Conservation (phyloP, 2,329 filamentous ascomycete species). For the Ceratocystis ficicola region DNA sequence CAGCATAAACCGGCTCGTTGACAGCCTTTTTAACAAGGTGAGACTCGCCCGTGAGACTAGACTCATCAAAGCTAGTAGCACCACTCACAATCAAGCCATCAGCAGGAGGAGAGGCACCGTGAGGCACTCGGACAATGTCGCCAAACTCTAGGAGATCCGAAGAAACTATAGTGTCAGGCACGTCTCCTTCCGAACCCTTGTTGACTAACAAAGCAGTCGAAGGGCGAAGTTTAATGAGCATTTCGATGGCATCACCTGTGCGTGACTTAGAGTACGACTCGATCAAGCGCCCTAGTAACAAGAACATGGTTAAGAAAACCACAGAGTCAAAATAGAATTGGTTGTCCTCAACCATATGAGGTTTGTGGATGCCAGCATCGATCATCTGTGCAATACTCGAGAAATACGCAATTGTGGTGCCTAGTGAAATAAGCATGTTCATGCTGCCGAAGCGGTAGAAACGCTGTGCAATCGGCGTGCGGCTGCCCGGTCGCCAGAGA, state of each 20-base stretch:
- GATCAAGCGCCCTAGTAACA: conserved; percentile 60
- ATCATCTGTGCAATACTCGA: conserved; percentile 70
- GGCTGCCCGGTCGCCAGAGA: conserved; percentile 66
- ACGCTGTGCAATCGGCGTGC: conserved; percentile 56
- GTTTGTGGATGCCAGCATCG: conserved; percentile 39
- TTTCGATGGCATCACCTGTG: conserved; percentile 73
- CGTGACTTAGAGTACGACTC: conserved; percentile 88
- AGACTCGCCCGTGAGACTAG: conserved; percentile 74
- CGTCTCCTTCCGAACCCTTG: conserved; percentile 30
- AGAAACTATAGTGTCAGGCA: conserved; percentile 33
- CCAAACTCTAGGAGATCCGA: conserved; percentile 65
- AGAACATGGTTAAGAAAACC: conserved; percentile 79
- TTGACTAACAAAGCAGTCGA: conserved; percentile 61
- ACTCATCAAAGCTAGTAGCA: conserved; percentile 69
- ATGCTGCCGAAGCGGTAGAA: conserved; percentile 94
- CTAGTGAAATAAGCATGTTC: conserved; percentile 85
- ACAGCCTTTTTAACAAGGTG: conserved; percentile 49
- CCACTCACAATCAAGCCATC: conserved; percentile 59
- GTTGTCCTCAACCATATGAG: conserved; percentile 34
- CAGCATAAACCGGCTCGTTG: conserved; percentile 56
- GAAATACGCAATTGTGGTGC: conserved; percentile 77
- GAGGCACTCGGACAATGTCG: conserved; percentile 60
- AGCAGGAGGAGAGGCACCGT: conserved; percentile 72
- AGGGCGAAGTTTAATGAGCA: conserved; percentile 65
- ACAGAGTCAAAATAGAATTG: conserved; percentile 83